These are phyloP conservation scores for Cryptococcus maquisensis DNA, from an alignment of 1,284 basidiomycete species.

Conservation along the genomic window DNA sequence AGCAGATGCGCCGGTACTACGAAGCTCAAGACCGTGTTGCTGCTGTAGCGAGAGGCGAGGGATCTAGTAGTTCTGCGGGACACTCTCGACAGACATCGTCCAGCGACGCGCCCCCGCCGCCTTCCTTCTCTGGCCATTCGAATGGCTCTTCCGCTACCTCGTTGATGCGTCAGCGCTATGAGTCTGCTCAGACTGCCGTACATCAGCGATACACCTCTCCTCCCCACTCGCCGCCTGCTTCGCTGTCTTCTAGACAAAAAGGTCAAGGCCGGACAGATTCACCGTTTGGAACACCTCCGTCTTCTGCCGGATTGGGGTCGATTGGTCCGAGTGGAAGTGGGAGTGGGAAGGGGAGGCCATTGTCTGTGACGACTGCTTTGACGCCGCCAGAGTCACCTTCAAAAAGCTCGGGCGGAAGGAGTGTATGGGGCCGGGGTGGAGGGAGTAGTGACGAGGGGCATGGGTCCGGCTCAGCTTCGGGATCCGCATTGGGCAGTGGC, in stretches of 20 bases:
- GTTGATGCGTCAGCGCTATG: not conserved
- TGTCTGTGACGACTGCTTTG: not conserved
- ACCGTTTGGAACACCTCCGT: not conserved
- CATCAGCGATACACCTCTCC: not conserved
- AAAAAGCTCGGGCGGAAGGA: slow-evolving; percentile 11
- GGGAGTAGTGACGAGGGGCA: not conserved
- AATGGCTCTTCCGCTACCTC: not conserved
- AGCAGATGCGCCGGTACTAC: slow-evolving; percentile 46
- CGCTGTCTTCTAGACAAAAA: not conserved
- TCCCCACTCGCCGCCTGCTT: not conserved
- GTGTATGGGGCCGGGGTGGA: slow-evolving; percentile 12
- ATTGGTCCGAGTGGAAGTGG: slow-evolving; percentile 9
- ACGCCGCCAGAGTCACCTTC: slow-evolving; percentile 7
- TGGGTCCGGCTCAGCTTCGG: not conserved
- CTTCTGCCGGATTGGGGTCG: not conserved
- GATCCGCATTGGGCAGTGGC: slow-evolving; percentile 3
- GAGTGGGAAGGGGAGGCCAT: not conserved
- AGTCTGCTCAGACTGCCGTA: not conserved
- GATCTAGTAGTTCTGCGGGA: not conserved
- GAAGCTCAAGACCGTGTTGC: slow-evolving; percentile 57
- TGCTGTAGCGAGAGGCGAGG: not conserved
- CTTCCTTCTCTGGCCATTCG: not conserved
- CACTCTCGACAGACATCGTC: not conserved
- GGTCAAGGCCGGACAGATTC: not conserved
- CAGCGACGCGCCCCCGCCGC: not conserved